Evolutionary conservation across 805 yeast genomes (phyloP).

Genomic region (Zygosaccharomyces kombuchaensis): DNA sequence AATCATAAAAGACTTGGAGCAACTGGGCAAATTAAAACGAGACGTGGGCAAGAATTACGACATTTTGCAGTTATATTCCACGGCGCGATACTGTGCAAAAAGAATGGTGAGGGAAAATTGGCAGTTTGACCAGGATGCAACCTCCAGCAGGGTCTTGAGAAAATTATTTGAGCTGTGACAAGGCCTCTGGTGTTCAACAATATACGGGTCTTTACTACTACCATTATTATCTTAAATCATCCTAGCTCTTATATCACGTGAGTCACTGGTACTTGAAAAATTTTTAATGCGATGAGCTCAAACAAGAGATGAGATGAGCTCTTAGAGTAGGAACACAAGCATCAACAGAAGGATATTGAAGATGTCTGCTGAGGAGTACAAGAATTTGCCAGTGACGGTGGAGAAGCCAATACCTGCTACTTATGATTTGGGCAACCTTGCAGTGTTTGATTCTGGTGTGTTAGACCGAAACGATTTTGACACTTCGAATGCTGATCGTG

Average conservation of each 20-base stretch:
- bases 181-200: not conserved
- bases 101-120: constrained; percentile 32
- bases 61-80: constrained; percentile 34
- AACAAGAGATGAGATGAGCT: constrained; percentile 6
- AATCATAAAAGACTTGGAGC: constrained; percentile 25
- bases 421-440: constrained; percentile 85
- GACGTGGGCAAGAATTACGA: constrained; percentile 36
- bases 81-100: constrained; percentile 30
- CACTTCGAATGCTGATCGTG: constrained; percentile 51
- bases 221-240: not conserved
- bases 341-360: not conserved
- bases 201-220: not conserved
- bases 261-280: constrained; percentile 4
- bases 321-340: not conserved
- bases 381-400: constrained; percentile 65
- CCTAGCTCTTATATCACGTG: not conserved
- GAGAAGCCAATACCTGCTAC: constrained; percentile 87
- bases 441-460: constrained; percentile 87
- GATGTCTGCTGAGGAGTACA: constrained; percentile 26
- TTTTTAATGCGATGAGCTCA: constrained; percentile 12
- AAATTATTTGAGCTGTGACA: constrained; percentile 27
- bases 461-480: constrained; percentile 58
- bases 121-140: constrained; percentile 20
- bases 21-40: constrained; percentile 13
- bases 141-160: constrained; percentile 25